These are phyloP conservation scores for Tolypocladium endophyticum DNA, from an alignment of 2,329 filamentous ascomycete genomes.

Conservation along the genomic window DNA sequence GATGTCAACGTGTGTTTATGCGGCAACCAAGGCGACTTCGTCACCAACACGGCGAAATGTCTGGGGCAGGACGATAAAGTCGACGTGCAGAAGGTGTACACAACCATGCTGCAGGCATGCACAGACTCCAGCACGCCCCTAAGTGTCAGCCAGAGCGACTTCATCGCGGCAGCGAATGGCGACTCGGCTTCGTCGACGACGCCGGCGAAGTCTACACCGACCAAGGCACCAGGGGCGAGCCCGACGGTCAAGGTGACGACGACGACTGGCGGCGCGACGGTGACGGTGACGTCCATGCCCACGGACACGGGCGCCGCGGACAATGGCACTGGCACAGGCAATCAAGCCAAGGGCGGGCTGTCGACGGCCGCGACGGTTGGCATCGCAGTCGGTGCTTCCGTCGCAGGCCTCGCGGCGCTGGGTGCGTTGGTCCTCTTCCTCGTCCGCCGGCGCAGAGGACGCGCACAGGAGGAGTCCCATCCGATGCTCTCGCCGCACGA, in stretches of 20 bases:
- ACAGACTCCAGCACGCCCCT: constrained; percentile 31
- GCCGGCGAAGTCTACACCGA: not conserved
- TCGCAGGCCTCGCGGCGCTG: constrained; percentile 16
- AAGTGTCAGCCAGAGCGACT: constrained; percentile 28
- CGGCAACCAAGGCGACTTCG: constrained; percentile 35
- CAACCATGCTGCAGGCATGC: constrained; percentile 32
- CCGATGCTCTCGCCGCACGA: constrained; percentile 17
- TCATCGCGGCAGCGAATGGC: constrained; percentile 17
- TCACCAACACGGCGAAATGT: constrained; percentile 35
- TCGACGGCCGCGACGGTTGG: constrained; percentile 27
- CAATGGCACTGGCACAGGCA: not conserved
- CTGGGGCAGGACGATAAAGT: constrained; percentile 22
- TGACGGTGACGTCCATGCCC: constrained; percentile 1
- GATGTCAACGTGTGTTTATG: constrained; percentile 40
- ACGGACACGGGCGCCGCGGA: not conserved
- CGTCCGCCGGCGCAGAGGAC: constrained; percentile 15
- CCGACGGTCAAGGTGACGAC: not conserved
- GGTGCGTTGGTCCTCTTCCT: constrained; percentile 13
- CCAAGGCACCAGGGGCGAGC: not conserved
- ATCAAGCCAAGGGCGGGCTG: constrained; percentile 11
- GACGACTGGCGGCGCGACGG: constrained; percentile 3
- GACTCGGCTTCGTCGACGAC: not conserved
- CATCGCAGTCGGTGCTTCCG: constrained; percentile 26
- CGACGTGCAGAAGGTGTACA: constrained; percentile 32
- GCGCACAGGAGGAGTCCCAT: constrained; percentile 16